Evolutionary conservation across 106 monocot species (phyloP).

Genomic region (Phalaenopsis equestris): DNA sequence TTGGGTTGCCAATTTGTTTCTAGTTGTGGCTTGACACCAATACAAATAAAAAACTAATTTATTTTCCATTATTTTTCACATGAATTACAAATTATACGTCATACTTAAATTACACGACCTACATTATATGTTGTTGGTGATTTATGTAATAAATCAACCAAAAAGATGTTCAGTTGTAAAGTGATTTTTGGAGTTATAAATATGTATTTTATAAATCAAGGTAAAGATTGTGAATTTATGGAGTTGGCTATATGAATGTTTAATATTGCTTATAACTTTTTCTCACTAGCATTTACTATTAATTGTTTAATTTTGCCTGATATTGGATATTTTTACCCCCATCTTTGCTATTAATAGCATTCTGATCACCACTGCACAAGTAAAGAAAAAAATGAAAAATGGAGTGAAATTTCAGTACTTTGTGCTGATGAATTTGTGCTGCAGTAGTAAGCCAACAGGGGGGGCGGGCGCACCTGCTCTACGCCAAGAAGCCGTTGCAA

Average conservation of each 20-base stretch:
- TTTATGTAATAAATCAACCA: background rate
- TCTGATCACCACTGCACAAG: no score
- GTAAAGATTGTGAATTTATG: background rate
- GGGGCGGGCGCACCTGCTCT: slow-evolving; percentile 42
- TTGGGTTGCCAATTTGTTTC: background rate
- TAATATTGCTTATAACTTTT: background rate
- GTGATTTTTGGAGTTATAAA: background rate
- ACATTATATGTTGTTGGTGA: background rate
- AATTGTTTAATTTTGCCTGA: background rate
- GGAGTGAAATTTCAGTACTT: background rate
- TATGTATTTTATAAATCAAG: background rate
- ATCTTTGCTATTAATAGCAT: no score
- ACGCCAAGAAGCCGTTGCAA: slow-evolving; percentile 44
- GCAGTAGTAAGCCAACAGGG: slow-evolving; percentile 93
- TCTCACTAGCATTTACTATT: background rate
- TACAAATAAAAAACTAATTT: background rate
- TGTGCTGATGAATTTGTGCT: slow-evolving; percentile 9
- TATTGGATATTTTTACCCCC: background rate
- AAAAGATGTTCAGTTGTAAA: background rate
- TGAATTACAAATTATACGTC: background rate
- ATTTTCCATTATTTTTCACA: background rate
- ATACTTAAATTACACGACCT: background rate
- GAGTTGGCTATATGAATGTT: background rate
- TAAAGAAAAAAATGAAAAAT: background rate
- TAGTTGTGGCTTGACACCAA: background rate